Evolutionary conservation across 1,139 yeast species (phyloP).

Genomic region (Suhomyces terraborum): DNA sequence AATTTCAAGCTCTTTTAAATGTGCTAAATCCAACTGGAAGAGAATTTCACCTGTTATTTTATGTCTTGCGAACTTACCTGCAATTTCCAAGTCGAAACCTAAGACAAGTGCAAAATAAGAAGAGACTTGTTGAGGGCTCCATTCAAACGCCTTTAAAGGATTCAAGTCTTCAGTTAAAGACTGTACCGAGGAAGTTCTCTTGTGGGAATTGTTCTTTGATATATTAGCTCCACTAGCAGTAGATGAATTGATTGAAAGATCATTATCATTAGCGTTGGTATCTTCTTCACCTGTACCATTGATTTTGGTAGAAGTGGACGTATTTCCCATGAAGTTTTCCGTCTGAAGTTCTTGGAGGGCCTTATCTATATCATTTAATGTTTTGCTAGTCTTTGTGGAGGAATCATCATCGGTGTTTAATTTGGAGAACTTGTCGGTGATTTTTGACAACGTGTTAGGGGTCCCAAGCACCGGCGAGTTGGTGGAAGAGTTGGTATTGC

Average conservation of each 20-base stretch:
- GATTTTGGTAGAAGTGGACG: conserved; percentile 11
- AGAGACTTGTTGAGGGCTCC: conserved; percentile 88
- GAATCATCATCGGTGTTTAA: conserved; percentile 22
- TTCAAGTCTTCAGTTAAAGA: conserved; percentile 41
- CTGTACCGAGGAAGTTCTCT: conserved; percentile 16
- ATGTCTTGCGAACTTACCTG: conserved; percentile 81
- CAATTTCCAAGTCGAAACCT: conserved; percentile 73
- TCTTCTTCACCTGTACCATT: conserved; percentile 7
- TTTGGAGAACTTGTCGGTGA: conserved; percentile 24
- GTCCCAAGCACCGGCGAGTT: conserved; percentile 10
- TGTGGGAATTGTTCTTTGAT: conserved; percentile 5
- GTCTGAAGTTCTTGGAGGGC: conserved; percentile 73
- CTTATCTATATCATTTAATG: conserved; percentile 80
- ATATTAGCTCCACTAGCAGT: background rate
- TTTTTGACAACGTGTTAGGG: conserved; percentile 17
- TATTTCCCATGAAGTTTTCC: conserved; percentile 20
- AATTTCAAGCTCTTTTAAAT: conserved; percentile 88
- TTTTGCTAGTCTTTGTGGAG: conserved; percentile 44
- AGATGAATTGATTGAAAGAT: background rate
- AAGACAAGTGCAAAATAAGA: conserved; percentile 65
- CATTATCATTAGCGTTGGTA: conserved; percentile 4
- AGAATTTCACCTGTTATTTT: conserved; percentile 86
- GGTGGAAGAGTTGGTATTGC: conserved; percentile 7
- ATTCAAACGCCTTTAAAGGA: conserved; percentile 54
- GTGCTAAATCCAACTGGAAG: conserved; percentile 80